Evolutionary conservation across 2,329 filamentous ascomycete genomes (phyloP), one percentile per base, ranked within the genome.

Genomic region (Aspergillus carbonarius): DNA sequence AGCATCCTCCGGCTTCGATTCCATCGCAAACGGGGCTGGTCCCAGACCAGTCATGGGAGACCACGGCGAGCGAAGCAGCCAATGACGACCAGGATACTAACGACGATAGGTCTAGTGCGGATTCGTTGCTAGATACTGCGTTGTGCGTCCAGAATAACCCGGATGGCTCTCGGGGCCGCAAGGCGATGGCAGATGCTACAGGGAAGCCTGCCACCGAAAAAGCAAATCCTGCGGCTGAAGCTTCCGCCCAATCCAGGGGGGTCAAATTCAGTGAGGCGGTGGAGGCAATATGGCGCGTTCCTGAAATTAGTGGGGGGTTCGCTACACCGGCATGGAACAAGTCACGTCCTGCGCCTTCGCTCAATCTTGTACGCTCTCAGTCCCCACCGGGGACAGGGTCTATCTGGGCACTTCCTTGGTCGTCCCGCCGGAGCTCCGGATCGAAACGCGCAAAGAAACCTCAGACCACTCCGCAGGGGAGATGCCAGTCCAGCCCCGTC

Each of bases 331-430:
- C 54, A 17, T 56, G 63, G 25, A 62, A 55, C 40, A 66, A 64
- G 53, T 60, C 65, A 57, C 52, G 51, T 51, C 60, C 58, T 20
- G 64, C 52, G 30, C 37, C 60, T 25, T 27, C 59, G 6, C 15
- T 47, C 34, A 64, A 58, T 52, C 56, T 39, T 32, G 49, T 59
- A 32, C 67, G 68, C 12, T 66, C 68, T 40, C 60, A 64, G 37
- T 78, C 76, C 51, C 74, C 75, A 57, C 69, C 71, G 18, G 69
- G 69, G 20, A 66, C 69, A 34, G 66, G 68, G 17, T 78, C 76
- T 10, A 53, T 78, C 15, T 79, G 76, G 76, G 71, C 74, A 40
- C 55, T 73, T 54, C 70, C 69, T 48, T 58, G 56, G 59, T 66
- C 47, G 35, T 56, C 64, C 46, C 65, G 66, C 60, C 53, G 68